A percentile compares a stretch with the other conserved stretches of the same genome.
Conservation (phyloP, 208 protist genomes). For the Trypanosoma rangeli region DNA sequence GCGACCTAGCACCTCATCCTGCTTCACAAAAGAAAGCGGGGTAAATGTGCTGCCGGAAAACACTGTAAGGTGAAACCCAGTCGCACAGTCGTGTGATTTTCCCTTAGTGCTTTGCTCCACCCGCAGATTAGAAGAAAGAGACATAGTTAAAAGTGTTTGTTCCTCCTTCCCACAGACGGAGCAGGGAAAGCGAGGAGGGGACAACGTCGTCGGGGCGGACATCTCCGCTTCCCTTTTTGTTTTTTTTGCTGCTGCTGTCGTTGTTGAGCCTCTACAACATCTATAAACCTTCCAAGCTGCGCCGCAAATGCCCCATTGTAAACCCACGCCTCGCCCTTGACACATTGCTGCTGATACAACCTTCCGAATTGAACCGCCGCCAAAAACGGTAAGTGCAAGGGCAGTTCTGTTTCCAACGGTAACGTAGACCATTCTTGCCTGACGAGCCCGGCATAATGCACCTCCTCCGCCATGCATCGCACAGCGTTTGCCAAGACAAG, state of each 20-base stretch:
- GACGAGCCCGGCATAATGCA: conserved; percentile 44
- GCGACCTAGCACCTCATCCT: conserved; percentile 53
- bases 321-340: conserved; percentile 9
- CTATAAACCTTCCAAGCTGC: conserved; percentile 38
- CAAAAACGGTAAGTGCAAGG: background rate
- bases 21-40: conserved; percentile 61
- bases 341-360: conserved; percentile 4
- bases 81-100: background rate
- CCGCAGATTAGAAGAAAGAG: conserved; percentile 27
- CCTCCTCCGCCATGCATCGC: conserved; percentile 40
- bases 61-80: conserved; percentile 56
- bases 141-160: conserved; percentile 22
- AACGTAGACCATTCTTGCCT: conserved; percentile 15
- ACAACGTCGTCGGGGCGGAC: background rate
- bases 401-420: conserved; percentile 1
- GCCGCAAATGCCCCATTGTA: conserved; percentile 22
- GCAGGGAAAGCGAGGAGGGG: conserved; percentile 15
- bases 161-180: conserved; percentile 27
- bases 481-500: conserved; percentile 74
- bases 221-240: background rate
- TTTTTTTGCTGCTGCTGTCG: conserved; percentile 23
- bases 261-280: conserved; percentile 40
- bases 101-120: background rate
- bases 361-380: conserved; percentile 18
- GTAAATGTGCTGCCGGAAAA: conserved; percentile 78